Evolutionary conservation across 1,284 basidiomycete genomes (phyloP), one percentile per base, ranked within the genome.

Genomic region (Fomitopsis palustris): DNA sequence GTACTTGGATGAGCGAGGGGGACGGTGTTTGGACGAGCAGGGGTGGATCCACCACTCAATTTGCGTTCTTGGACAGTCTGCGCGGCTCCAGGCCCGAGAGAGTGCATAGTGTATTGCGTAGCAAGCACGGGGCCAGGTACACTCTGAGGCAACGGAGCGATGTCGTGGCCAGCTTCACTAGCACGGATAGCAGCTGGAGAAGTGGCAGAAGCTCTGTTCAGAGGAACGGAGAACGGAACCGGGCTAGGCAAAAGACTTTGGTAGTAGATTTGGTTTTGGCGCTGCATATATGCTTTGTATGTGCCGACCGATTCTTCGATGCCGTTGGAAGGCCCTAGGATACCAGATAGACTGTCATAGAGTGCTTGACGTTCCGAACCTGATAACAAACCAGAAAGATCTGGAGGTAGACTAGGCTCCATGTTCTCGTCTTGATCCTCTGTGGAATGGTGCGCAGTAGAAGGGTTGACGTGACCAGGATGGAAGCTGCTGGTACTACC

Each of bases 261-360:
- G 60, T 78, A 82, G 68, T 81, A 83, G 43, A 75, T 69, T 57
- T 74, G 74, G 31, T 73, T 70, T 65, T 76, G 80, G 59, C 77
- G 74, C 59, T 79, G 74, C 84, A 85, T 85, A 64, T 80, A 77
- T 42, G 75, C 70, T 61, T 75, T 76, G 68, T 86, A 86, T 4
- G 79, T 78, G 33, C 82, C 83, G 56, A 79, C 75, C 54, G 72
- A 77, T 66, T 86, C 82, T 64, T 81, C 77, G 51, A 83, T 74
- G 37, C 79, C 80, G 31, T 65, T 60, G 19, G 77, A 74, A 57
- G 78, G 76, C 9, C 79, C 80, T 51, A 86, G 75, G 37, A 74
- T 77, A 59, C 74, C 73, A 61, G 80, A 77, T 25, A 88, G 72
- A 33, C 80, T 71, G 51, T 80, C 74, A 64, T 87, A 87, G 57